A percentile compares a stretch with the other conserved stretches of the same genome.
Evolutionary conservation across 164 flowering plant species (phyloP).

Genomic region (Cinnamomum chago): DNA sequence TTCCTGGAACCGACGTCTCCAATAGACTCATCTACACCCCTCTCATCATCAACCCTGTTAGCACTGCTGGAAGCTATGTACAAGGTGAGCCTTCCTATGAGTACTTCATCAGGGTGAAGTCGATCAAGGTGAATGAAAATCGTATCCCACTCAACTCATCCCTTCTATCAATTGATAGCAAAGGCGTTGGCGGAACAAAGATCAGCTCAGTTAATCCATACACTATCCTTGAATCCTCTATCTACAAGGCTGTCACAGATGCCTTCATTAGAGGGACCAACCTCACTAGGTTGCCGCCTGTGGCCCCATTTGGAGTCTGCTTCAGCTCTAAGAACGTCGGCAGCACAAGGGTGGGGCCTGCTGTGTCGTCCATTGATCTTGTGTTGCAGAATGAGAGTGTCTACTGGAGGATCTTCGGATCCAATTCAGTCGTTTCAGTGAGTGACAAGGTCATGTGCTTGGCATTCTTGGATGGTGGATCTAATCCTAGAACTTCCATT

Average conservation of each 20-base stretch:
- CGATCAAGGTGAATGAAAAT: slow-evolving; percentile 25
- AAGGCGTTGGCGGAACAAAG: slow-evolving; percentile 27
- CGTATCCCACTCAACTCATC: slow-evolving; percentile 15
- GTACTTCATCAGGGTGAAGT: slow-evolving; percentile 28
- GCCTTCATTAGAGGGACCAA: slow-evolving; percentile 20
- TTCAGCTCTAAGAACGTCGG: slow-evolving; percentile 20
- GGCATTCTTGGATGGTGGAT: slow-evolving; percentile 38
- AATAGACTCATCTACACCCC: slow-evolving; percentile 29
- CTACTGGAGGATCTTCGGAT: slow-evolving; percentile 39
- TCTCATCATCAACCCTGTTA: slow-evolving; percentile 21
- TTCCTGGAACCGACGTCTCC: slow-evolving; percentile 22
- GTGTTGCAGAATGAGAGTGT: slow-evolving; percentile 30
- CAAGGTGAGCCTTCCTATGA: slow-evolving; percentile 18
- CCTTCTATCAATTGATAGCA: slow-evolving; percentile 10
- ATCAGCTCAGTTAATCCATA: slow-evolving; percentile 53
- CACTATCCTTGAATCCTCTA: slow-evolving; percentile 34
- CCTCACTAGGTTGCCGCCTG: slow-evolving; percentile 17
- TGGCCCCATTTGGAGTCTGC: slow-evolving; percentile 43
- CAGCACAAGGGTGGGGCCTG: slow-evolving; percentile 12
- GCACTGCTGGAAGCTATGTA: slow-evolving; percentile 3
- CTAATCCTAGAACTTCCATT: slow-evolving; percentile 15
- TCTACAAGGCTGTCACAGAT: slow-evolving; percentile 24
- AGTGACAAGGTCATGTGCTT: slow-evolving; percentile 30
- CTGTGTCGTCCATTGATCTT: slow-evolving; percentile 34
- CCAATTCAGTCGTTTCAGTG: slow-evolving; percentile 38